phyloP scores from a whole-genome alignment of 2,329 filamentous ascomycete genomes.

The Pyricularia grisea region DNA sequence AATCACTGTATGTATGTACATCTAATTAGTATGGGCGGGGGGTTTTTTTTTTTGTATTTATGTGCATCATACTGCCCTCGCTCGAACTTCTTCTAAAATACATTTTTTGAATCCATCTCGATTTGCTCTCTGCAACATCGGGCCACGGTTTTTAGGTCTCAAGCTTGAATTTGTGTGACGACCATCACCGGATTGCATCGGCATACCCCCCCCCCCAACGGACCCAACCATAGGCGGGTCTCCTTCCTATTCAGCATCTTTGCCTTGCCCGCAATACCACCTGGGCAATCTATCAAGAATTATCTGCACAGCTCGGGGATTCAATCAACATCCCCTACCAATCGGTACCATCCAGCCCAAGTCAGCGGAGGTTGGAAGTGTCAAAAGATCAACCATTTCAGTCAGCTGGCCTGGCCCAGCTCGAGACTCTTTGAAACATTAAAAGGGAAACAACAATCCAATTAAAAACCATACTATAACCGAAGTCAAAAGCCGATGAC shows the following conservation, averaged over 20 bases:
- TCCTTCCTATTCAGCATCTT: not conserved
- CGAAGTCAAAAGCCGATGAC: not conserved
- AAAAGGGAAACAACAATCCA: too few species aligned
- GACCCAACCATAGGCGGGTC: not conserved
- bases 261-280: not conserved
- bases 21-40: too few species aligned
- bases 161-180: too few species aligned
- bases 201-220: not conserved
- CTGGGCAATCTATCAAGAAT: not conserved
- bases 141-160: too few species aligned
- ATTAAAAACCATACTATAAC: too few species aligned
- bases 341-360: not conserved
- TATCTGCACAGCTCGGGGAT: not conserved
- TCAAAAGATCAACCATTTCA: not conserved
- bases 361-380: not conserved
- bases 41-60: not conserved
- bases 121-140: too few species aligned
- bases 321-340: not conserved
- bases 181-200: not conserved
- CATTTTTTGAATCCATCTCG: too few species aligned
- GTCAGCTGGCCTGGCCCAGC: not conserved
- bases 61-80: not conserved
- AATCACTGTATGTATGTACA: not conserved
- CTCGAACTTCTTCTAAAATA: not conserved
- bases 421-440: not conserved